A percentile compares a stretch with the other conserved stretches of the same genome.
phyloP scores from a whole-genome alignment of 129 eudicot species.

The Ambrosia trifida region DNA sequence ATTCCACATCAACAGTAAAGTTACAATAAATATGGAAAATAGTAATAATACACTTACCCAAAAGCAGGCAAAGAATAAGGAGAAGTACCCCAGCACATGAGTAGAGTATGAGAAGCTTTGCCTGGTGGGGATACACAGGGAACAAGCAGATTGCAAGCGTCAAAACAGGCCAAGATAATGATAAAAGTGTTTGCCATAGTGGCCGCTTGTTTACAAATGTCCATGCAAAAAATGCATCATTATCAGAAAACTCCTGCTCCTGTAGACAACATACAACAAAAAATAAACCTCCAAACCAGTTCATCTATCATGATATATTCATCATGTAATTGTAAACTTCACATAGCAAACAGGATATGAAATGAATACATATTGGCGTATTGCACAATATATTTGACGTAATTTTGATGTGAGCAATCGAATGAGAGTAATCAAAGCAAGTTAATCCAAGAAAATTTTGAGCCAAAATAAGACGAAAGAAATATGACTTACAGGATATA shows the following conservation, averaged over 20 bases:
- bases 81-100: conserved; percentile 92
- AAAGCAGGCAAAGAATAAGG: conserved; percentile 79
- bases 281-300: conserved; percentile 4
- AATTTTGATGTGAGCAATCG: background rate
- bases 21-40: background rate
- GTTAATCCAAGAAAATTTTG: background rate
- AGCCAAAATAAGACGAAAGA: background rate
- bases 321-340: background rate
- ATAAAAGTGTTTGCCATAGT: conserved; percentile 94
- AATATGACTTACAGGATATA: conserved; percentile 65
- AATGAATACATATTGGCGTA: background rate
- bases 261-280: conserved; percentile 40
- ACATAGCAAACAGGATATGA: conserved; percentile 10
- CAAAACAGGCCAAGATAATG: conserved; percentile 93
- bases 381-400: conserved; percentile 4
- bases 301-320: background rate
- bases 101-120: conserved; percentile 86
- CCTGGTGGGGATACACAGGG: conserved; percentile 95
- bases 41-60: conserved; percentile 49
- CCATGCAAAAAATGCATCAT: conserved; percentile 98
- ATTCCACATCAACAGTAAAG: conserved; percentile 7
- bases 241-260: conserved; percentile 89
- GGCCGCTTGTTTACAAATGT: conserved; percentile 90
- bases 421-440: background rate
- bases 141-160: conserved; percentile 96